Evolutionary conservation across 2,329 filamentous ascomycete genomes (phyloP), one percentile per base, ranked within the genome.

Genomic region (Incumbomyces delicatus): DNA sequence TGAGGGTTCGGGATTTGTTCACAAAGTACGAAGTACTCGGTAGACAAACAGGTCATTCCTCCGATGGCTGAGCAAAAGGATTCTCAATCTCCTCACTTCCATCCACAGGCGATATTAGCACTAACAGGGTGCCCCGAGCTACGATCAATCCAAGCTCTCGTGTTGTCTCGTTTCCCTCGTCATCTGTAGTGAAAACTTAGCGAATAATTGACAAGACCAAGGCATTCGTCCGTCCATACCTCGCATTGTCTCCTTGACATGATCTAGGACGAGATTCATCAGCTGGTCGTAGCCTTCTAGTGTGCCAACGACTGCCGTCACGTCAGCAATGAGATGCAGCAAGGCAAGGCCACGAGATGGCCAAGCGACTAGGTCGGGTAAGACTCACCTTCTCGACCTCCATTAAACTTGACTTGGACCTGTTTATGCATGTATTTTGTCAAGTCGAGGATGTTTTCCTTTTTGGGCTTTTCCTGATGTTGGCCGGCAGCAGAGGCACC

Each of bases 401-500:
- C 92, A 61, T 87, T 95, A 67, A 98, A 96, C 70, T 96, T 96
- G 63, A 98, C 89, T 8, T 78, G 85, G 57, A 98, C 87, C 62
- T 84, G 77, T 77, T 95, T 94, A 67, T 98, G 88, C 84, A 95
- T 88, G 68, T 96, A 98, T 71, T 95, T 95, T 63, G 76, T 80
- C 60, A 98, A 68, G 63, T 98, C 90, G 45, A 98, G 78, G 60
- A 98, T 98, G 66, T 95, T 96, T 69, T 98, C 92, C 75, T 96
- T 96, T 80, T 95, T 95, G 51, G 88, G 87, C 59, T 83, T 79
- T 68, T 94, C 86, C 57, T 76, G 70, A 51, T 77, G 70, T 50
- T 74, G 66, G 47, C 70, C 66, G 40, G 66, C 67, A 44, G 68
- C 65, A 33, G 69, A 66, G 42, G 68, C 67, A 64, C 62, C 62